Conservation (phyloP, 345 rosid species). For the Ceriops tagal region DNA sequence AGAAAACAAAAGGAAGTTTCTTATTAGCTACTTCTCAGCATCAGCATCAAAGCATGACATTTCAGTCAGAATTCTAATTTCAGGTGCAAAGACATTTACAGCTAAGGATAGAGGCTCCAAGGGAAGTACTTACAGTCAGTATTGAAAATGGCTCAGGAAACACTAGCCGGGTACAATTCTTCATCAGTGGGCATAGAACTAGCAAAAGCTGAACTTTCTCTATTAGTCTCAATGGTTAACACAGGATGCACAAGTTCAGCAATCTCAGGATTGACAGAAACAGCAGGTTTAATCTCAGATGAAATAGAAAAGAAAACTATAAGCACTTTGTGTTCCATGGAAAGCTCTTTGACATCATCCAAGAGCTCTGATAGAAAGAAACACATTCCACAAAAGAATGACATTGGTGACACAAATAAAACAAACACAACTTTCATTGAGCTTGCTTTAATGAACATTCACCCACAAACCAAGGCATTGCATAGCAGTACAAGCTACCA, state of each 20-base stretch:
- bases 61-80: constrained; percentile 15
- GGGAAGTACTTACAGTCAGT: constrained; percentile 89
- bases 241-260: constrained; percentile 51
- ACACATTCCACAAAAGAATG: constrained; percentile 27
- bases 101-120: constrained; percentile 96
- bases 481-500: constrained; percentile 25
- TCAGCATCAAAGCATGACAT: constrained; percentile 8
- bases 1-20: too few relatives aligned
- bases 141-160: constrained; percentile 81
- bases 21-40: too few relatives aligned
- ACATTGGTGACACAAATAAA: constrained; percentile 18
- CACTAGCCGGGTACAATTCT: constrained; percentile 64
- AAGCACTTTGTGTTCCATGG: constrained; percentile 55
- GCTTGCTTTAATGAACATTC: constrained; percentile 58
- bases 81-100: constrained; percentile 95
- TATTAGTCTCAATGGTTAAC: constrained; percentile 63
- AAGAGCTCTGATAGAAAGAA: constrained; percentile 60
- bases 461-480: constrained; percentile 28
- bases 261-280: constrained; percentile 59
- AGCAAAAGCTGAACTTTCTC: constrained; percentile 68
- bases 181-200: constrained; percentile 57
- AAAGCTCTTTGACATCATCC: constrained; percentile 84
- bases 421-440: constrained; percentile 31
- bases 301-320: constrained; percentile 25
- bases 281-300: constrained; percentile 35